Evolutionary conservation across 257 asterid species (phyloP), one percentile per base, ranked within the genome.

Genomic region (Nyctanthes arbortristis): DNA sequence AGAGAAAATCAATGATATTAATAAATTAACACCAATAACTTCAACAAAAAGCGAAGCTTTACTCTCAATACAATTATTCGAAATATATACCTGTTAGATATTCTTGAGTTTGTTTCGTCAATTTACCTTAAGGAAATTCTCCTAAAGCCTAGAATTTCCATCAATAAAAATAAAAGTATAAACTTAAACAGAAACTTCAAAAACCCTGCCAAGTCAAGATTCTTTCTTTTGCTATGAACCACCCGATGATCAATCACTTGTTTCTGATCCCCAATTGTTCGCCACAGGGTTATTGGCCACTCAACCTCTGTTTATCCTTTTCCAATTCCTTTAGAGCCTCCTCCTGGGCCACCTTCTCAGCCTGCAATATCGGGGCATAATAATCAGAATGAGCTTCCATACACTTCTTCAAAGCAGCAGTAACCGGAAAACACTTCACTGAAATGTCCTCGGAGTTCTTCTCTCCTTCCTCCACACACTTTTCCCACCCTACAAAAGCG

Each of bases 311-410:
- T 67, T 79, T 77, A 69, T 74, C 83, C 31, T 81, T 70, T 72
- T 81, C 91, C 78, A 80, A 65, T 39, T 79, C 83, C 78, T 78
- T 84, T 35, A 22, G 66, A 13, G 82, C 89, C 69, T 82, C 90
- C 61, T 78, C 92, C 62, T 83, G 84, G 0, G 89, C 88, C 6
- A 81, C 87, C 72, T 84, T 84, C 78, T 86, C 93, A 7, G 93
- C 96, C 74, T 69, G 71, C 84, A 91, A 71, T 45, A 91, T 70
- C 0, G 96, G 96, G 0, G 79, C 91, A 57, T 89, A 91, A 39
- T 91, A 84, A 61, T 89, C 96, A 16, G 87, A 66, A 73, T 91
- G 85, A 33, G 75, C 93, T 66, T 89, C 90, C 97, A 91, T 89
- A 76, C 97, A 91, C 77, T 85, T 84, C 79, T 68, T 87, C 63